Percentiles rank a stretch among this genome's conserved stretches.
Conservation (phyloP, 306 rosid species). For the Rosa rugosa region DNA sequence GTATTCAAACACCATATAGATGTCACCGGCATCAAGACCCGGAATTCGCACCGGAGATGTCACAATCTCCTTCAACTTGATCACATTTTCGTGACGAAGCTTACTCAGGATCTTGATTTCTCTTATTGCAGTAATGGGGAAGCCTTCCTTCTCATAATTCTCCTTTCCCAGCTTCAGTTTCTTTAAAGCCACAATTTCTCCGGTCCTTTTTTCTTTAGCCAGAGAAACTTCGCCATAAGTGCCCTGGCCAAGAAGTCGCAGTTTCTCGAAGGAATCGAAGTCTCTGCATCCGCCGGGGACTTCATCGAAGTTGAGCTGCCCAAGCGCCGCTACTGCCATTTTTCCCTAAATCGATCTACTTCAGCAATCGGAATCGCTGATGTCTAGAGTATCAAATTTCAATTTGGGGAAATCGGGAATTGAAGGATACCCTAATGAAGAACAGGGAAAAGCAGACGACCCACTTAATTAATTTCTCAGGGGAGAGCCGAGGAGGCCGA, state of each 20-base stretch:
- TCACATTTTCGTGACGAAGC: slow-evolving; percentile 40
- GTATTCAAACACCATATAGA: slow-evolving; percentile 55
- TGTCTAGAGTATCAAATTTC: too few species aligned
- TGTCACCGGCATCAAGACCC: slow-evolving; percentile 44
- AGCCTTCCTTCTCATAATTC: slow-evolving; percentile 35
- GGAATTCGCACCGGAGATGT: slow-evolving; percentile 27
- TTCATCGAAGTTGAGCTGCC: not conserved
- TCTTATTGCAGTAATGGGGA: slow-evolving; percentile 50
- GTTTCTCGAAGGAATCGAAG: not conserved
- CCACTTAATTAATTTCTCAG: too few species aligned
- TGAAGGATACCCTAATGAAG: not conserved
- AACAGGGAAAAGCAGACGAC: not conserved
- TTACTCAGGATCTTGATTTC: slow-evolving; percentile 43
- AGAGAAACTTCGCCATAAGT: slow-evolving; percentile 32
- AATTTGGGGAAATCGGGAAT: too few species aligned
- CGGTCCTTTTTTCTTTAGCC: slow-evolving; percentile 44
- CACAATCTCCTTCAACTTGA: slow-evolving; percentile 44
- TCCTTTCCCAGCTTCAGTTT: slow-evolving; percentile 50
- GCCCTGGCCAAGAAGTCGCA: not conserved
- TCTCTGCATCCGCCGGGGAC: not conserved
- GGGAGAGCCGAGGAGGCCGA: too few species aligned
- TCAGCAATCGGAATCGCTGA: too few species aligned
- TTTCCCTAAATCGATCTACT: too few species aligned
- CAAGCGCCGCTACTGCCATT: not conserved
- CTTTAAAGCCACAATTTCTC: slow-evolving; percentile 52